phyloP scores from a whole-genome alignment of 148 eudicot genomes.

The Vaccinium macrocarpon region DNA sequence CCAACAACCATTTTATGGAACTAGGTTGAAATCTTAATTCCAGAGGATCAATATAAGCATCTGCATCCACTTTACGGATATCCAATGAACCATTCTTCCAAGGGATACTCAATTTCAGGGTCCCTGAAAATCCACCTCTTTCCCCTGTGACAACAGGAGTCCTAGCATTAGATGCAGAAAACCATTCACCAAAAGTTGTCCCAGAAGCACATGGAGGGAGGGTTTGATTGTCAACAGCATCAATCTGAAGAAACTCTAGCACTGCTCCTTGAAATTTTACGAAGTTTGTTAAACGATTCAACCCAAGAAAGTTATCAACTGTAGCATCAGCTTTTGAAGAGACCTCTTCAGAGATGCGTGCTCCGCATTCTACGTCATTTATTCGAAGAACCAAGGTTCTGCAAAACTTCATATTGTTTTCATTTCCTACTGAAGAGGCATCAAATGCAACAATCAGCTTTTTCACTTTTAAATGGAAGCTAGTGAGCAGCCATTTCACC shows the following conservation, averaged over 20 bases:
- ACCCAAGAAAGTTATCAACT: slow-evolving; percentile 50
- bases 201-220: slow-evolving; percentile 30
- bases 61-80: slow-evolving; percentile 79
- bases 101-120: slow-evolving; percentile 68
- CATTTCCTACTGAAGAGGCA: slow-evolving; percentile 34
- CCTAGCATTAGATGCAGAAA: slow-evolving; percentile 34
- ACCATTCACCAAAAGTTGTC: slow-evolving; percentile 28
- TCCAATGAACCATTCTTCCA: slow-evolving; percentile 91
- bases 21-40: slow-evolving; percentile 62
- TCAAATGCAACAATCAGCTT: slow-evolving; percentile 81
- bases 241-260: slow-evolving; percentile 69
- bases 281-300: slow-evolving; percentile 61
- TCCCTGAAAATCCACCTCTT: slow-evolving; percentile 76
- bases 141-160: slow-evolving; percentile 61
- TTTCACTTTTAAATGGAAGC: slow-evolving; percentile 70
- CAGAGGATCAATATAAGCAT: slow-evolving; percentile 62
- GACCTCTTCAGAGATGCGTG: slow-evolving; percentile 55
- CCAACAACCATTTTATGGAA: slow-evolving; percentile 53
- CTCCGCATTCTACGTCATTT: slow-evolving; percentile 72
- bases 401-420: slow-evolving; percentile 29
- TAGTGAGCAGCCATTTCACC: slow-evolving; percentile 86
- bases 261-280: slow-evolving; percentile 72
- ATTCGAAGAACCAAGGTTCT: slow-evolving; percentile 75
- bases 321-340: slow-evolving; percentile 21
- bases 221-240: slow-evolving; percentile 35